These are phyloP conservation scores for Lepidopterella palustris DNA, from an alignment of 495 filamentous ascomycete species.

Conservation along the genomic window DNA sequence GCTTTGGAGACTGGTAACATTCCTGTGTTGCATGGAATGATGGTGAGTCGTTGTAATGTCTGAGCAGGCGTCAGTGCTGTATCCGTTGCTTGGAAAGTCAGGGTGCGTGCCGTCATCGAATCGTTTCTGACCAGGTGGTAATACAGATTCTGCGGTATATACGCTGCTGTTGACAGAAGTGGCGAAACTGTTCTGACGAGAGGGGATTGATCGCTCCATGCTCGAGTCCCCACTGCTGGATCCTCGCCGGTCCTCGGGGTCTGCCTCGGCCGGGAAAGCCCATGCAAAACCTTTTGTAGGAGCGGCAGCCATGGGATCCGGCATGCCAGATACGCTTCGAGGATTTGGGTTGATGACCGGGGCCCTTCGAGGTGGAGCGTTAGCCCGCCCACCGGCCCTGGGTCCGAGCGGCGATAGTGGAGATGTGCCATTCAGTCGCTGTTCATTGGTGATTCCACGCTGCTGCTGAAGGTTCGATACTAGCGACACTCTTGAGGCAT, in stretches of 20 bases:
- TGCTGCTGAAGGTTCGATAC: constrained; percentile 37
- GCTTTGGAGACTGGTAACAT: constrained; percentile 33
- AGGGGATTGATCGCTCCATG: constrained; percentile 26
- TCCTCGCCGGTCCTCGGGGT: constrained; percentile 32
- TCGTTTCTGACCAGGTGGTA: constrained; percentile 36
- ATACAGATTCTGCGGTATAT: constrained; percentile 34
- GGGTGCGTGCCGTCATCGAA: constrained; percentile 34
- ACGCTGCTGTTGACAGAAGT: constrained; percentile 39
- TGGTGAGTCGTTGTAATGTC: constrained; percentile 37
- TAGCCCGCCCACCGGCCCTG: constrained; percentile 16
- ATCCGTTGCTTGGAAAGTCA: background rate
- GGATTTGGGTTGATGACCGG: constrained; percentile 38
- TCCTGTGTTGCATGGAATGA: constrained; percentile 39
- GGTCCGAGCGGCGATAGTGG: constrained; percentile 35
- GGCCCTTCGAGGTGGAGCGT: constrained; percentile 32
- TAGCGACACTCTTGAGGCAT: constrained; percentile 38
- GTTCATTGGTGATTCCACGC: constrained; percentile 31
- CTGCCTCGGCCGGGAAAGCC: constrained; percentile 38
- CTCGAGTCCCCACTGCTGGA: constrained; percentile 37
- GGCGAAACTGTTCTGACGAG: constrained; percentile 37
- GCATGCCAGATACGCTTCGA: constrained; percentile 34
- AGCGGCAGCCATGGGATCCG: constrained; percentile 38
- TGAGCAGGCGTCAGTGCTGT: constrained; percentile 11
- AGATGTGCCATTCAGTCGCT: constrained; percentile 31
- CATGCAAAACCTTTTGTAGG: constrained; percentile 41